Evolutionary conservation across 129 eudicot species (phyloP).

Genomic region (Artemisia annua): DNA sequence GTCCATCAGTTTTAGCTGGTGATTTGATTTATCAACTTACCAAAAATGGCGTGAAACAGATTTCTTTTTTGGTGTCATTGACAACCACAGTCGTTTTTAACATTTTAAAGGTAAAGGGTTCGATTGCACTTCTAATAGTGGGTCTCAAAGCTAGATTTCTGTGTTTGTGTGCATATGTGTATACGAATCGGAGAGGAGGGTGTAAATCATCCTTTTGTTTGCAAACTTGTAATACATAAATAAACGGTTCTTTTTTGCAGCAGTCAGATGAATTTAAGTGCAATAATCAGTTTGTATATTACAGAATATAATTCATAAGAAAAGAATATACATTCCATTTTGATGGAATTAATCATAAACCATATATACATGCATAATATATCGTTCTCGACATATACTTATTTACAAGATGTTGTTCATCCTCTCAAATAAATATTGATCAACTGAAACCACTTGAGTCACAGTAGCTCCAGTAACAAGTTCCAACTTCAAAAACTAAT

Average conservation of each 20-base stretch:
- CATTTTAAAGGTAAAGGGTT: neutral
- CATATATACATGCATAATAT: too few species aligned
- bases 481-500: too few species aligned
- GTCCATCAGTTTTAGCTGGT: slow-evolving; percentile 92
- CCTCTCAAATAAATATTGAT: too few species aligned
- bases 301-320: too few species aligned
- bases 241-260: neutral
- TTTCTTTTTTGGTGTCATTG: neutral
- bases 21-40: slow-evolving; percentile 18
- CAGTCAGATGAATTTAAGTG: too few species aligned
- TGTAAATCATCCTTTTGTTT: slow-evolving; percentile 4
- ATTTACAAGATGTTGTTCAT: too few species aligned
- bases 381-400: too few species aligned
- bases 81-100: neutral
- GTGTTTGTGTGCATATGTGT: slow-evolving; percentile 3
- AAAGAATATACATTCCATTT: too few species aligned
- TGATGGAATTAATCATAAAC: too few species aligned
- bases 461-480: too few species aligned
- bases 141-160: neutral
- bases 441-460: too few species aligned
- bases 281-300: too few species aligned
- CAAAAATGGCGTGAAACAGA: neutral
- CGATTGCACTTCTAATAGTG: neutral
- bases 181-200: neutral
- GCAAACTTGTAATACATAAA: slow-evolving; percentile 22